Evolutionary conservation across 768 basidiomycete species (phyloP).

Genomic region (Aureoboletus auriporus): DNA sequence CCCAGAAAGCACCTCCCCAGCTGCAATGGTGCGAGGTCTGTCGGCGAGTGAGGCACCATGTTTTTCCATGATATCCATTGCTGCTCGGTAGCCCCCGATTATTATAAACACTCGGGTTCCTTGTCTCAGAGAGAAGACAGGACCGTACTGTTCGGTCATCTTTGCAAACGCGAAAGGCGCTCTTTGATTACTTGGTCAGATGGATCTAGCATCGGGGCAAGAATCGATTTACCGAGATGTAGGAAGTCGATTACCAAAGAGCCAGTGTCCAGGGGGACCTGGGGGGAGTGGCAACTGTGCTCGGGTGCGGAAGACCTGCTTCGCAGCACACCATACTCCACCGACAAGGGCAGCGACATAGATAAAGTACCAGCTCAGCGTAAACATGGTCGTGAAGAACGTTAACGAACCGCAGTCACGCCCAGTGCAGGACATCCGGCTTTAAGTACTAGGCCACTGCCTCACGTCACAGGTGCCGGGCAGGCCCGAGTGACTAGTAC

Average conservation of each 20-base stretch:
- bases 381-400: no score
- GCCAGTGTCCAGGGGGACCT: slow-evolving; percentile 14
- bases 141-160: slow-evolving; percentile 58
- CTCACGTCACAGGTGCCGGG: no score
- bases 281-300: slow-evolving; percentile 11
- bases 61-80: slow-evolving; percentile 38
- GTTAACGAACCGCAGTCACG: no score
- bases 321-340: not conserved
- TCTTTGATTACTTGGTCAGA: slow-evolving; percentile 3
- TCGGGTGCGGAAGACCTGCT: not conserved
- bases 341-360: not conserved
- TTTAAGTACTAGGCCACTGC: no score
- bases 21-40: slow-evolving; percentile 34
- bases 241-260: slow-evolving; percentile 12
- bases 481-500: no score
- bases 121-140: slow-evolving; percentile 51
- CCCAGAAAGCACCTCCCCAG: slow-evolving; percentile 31
- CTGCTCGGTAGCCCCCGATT: slow-evolving; percentile 29
- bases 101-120: slow-evolving; percentile 28
- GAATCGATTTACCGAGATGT: not conserved
- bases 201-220: no score
- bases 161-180: slow-evolving; percentile 39
- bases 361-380: no score
- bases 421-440: no score
- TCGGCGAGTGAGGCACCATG: slow-evolving; percentile 33